Evolutionary conservation across 1,284 basidiomycete genomes (phyloP), one percentile per base, ranked within the genome.

Genomic region (Meripilus lineatus): DNA sequence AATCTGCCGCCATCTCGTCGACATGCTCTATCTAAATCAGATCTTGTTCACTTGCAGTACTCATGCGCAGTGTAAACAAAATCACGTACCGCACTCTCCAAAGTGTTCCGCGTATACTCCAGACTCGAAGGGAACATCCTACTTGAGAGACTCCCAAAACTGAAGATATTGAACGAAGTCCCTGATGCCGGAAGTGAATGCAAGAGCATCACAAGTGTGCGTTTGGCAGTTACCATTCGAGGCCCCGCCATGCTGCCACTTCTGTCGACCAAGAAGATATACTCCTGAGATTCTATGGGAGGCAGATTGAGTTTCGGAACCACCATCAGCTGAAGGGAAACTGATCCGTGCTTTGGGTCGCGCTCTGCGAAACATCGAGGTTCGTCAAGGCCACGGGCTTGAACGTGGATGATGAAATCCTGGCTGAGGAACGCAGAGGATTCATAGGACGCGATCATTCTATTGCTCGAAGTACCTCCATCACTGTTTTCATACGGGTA

Each of bases 301-400:
- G 64, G 64, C 3, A 78, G 50, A 15, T 61, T 57, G 42, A 74
- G 70, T 33, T 69, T 72, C 0, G 77, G 77, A 3, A 81, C 67
- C 6, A 80, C 52, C 1, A 67, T 73, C 35, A 80, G 55, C 37
- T 77, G 74, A 56, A 78, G 57, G 0, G 76, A 76, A 3, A 77
- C 51, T 0, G 71, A 72, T 20, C 24, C 17, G n/a, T n/a, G n/a
- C 1, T 51, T 39, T 38, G 47, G 47, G 18, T 64, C 58, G 2
- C 69, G 52, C 50, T 80, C 77, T 1, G 70, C 75, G 50, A 81
- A 76, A 46, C 77, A 79, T 7, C 78, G 68, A 2, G 78, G 72
- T 20, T 78, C 77, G 3, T 78, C 77, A 3, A 80, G 57, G 4
- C 58, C 68, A 30, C 42, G 39, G 6, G 47, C 44, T 10, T 44